Evolutionary conservation across 2,329 filamentous ascomycete species (phyloP), one percentile per base, ranked within the genome.

Genomic region (Dendrostoma leiphaemia): DNA sequence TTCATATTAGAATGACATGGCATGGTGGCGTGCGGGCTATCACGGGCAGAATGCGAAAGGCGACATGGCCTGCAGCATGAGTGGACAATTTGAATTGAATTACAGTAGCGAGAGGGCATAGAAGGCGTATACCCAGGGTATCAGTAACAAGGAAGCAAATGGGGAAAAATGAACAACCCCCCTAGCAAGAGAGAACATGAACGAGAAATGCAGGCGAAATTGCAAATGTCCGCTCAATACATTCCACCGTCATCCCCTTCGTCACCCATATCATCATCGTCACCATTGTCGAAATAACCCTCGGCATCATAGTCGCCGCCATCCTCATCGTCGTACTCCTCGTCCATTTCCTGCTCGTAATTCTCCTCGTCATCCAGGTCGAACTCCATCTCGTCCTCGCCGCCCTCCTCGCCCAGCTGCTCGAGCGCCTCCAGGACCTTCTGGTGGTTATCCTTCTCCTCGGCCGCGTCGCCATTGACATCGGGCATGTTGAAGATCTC

Each of bases 271-370:
- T 78, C 76, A 32, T 76, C 75, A 49, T 80, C 75, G 23, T 82
- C 79, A n/a, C 71, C 70, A 57, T 81, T 79, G 56, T 84, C 81
- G 63, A 84, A 84, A 68, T 84, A 84, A 9, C 74, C 74, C 62
- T 85, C 82, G 2, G 82, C 82, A 41, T 84, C 78, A 63, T 85
- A 85, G 57, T 84, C 82, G 7, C 82, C 81, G 1, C 78, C 82
- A 46, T 81, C 79, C 54, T 83, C 80, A 52, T 84, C 82, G 45
- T 84, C 79, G 57, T 78, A 80, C 23, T 71, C 70, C 38, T 73
- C 70, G 5, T 70, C 68, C 46, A 67, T 60, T 55, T 68, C 67
- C 37, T 70, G 68, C 31, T 79, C 79, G 17, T 76, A 69, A 6
- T 78, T 75, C 9, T 82, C 79, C 9, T 80, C 80, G 5, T 78